Evolutionary conservation across 73 alveolate genomes (phyloP).

Genomic region (Paramecium sonneborni): DNA sequence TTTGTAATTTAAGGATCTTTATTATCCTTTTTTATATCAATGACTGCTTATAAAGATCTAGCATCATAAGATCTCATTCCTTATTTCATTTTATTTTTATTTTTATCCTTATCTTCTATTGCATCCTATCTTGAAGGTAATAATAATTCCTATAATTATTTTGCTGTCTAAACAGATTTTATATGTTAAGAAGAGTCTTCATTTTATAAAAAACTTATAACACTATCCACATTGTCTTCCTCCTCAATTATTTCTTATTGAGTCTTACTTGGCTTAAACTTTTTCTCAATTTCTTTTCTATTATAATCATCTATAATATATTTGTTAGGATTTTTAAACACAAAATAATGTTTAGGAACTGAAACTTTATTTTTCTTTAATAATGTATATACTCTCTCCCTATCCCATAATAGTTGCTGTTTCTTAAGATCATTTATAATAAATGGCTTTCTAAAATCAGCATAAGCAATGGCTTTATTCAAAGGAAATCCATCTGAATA

Average conservation of each 20-base stretch:
- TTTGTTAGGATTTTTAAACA: conserved; percentile 13
- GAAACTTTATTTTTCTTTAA: conserved; percentile 59
- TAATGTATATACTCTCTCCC: conserved; percentile 77
- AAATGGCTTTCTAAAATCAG: conserved; percentile 83
- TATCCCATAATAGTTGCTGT: conserved; percentile 91
- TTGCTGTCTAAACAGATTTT: neutral
- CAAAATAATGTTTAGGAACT: conserved; percentile 55
- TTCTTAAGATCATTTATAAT: conserved; percentile 88
- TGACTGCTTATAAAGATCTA: neutral
- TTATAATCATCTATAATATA: conserved; percentile 57
- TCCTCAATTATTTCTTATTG: neutral
- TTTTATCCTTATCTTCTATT: neutral
- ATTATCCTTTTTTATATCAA: neutral
- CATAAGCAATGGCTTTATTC: conserved; percentile 86
- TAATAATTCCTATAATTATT: neutral
- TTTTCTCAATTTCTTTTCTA: neutral
- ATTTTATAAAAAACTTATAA: neutral
- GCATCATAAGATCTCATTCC: conserved; percentile 55
- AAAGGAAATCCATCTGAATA: conserved; percentile 92
- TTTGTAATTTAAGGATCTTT: neutral
- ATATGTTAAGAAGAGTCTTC: neutral
- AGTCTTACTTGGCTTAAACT: neutral
- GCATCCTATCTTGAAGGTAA: neutral
- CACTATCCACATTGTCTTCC: conserved; percentile 53
- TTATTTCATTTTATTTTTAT: neutral